Evolutionary conservation across 1,139 yeast species (phyloP).

Genomic region (Saccharomyces hybrid): DNA sequence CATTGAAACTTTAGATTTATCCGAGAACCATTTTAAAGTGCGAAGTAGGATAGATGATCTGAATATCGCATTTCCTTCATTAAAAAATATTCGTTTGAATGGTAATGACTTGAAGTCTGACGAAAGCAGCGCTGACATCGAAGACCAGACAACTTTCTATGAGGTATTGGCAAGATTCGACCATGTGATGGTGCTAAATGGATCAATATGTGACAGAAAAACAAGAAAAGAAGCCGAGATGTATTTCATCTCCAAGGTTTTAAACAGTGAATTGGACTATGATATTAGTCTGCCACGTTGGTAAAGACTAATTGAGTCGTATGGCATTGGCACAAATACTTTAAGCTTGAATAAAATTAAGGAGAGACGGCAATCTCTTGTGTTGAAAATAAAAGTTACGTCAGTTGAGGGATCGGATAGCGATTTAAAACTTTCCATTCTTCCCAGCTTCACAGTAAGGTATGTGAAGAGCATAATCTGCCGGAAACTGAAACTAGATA

Average conservation of each 20-base stretch:
- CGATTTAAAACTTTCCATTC: slow-evolving; percentile 6
- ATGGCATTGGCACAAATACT: slow-evolving; percentile 7
- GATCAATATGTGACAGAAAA: slow-evolving; percentile 39
- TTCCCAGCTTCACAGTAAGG: slow-evolving; percentile 17
- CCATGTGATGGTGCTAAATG: slow-evolving; percentile 44
- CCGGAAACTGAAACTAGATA: slow-evolving; percentile 5
- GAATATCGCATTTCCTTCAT: slow-evolving; percentile 31
- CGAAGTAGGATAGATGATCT: slow-evolving; percentile 49
- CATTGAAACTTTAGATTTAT: slow-evolving; percentile 36
- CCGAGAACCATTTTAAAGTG: slow-evolving; percentile 37
- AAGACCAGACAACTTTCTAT: slow-evolving; percentile 8
- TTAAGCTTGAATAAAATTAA: not conserved
- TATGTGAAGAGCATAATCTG: slow-evolving; percentile 20
- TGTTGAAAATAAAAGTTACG: not conserved
- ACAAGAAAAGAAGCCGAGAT: slow-evolving; percentile 62
- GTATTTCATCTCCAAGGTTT: slow-evolving; percentile 51
- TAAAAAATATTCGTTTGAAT: not conserved
- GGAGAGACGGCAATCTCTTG: not conserved
- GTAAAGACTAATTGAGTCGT: slow-evolving; percentile 13
- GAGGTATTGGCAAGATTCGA: slow-evolving; percentile 46
- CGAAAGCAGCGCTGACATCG: slow-evolving; percentile 41
- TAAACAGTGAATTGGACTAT: slow-evolving; percentile 30
- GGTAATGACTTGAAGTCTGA: slow-evolving; percentile 34
- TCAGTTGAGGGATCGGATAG: slow-evolving; percentile 5
- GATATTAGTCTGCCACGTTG: slow-evolving; percentile 19